A percentile compares a stretch with the other conserved stretches of the same genome.
Evolutionary conservation across 164 flowering plant species (phyloP).

Genomic region (Akebia trifoliata): DNA sequence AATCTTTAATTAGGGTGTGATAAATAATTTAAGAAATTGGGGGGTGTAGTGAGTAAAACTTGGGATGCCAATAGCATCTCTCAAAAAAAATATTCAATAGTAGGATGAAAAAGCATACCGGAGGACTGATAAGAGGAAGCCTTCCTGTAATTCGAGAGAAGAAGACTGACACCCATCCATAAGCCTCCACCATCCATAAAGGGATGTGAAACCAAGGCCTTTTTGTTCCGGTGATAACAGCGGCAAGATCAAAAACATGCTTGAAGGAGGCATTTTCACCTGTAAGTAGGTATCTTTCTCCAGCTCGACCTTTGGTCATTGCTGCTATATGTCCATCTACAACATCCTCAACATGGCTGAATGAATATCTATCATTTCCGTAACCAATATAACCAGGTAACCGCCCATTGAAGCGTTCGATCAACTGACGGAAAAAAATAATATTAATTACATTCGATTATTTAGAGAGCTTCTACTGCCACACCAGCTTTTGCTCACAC

Average conservation of each 20-base stretch:
- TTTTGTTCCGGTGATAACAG: constrained; percentile 53
- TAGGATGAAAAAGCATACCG: constrained; percentile 38
- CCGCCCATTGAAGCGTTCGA: constrained; percentile 80
- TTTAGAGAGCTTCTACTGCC: not conserved
- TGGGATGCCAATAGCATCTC: too few relatives aligned
- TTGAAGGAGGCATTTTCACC: constrained; percentile 90
- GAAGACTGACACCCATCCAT: constrained; percentile 69
- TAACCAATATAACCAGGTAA: constrained; percentile 83
- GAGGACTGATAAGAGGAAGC: constrained; percentile 83
- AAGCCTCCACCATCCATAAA: constrained; percentile 48
- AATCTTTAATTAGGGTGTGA: too few relatives aligned
- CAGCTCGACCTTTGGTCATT: constrained; percentile 56
- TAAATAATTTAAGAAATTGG: too few relatives aligned
- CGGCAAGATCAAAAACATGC: constrained; percentile 68
- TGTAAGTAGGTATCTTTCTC: constrained; percentile 84
- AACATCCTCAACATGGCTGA: constrained; percentile 85
- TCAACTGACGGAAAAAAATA: constrained; percentile 37
- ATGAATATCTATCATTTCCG: constrained; percentile 63
- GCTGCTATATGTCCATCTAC: constrained; percentile 82
- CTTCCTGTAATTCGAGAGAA: constrained; percentile 59
- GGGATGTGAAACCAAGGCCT: constrained; percentile 66
- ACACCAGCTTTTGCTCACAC: too few relatives aligned
- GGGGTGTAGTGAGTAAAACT: too few relatives aligned
- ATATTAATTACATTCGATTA: not conserved
- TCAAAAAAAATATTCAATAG: too few relatives aligned